Evolutionary conservation across 1,284 basidiomycete genomes (phyloP).

Genomic region (Thelephora terrestris): DNA sequence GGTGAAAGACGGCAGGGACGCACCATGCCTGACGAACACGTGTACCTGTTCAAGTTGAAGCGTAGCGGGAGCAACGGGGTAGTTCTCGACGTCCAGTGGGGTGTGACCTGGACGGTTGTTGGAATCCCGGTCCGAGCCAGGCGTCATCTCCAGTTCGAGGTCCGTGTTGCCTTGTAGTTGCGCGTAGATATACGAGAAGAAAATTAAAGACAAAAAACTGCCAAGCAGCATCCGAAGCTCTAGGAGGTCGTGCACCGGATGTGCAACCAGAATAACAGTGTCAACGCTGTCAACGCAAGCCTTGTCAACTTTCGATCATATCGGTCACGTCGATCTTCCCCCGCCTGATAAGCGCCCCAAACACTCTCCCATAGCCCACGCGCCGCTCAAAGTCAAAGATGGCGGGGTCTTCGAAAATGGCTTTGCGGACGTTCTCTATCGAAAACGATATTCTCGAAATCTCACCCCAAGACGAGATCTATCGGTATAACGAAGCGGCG

Average conservation of each 20-base stretch:
- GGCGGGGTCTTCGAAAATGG: constrained; percentile 33
- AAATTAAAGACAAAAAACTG: neutral
- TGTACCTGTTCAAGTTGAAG: constrained; percentile 63
- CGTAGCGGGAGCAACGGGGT: constrained; percentile 45
- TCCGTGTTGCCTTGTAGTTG: neutral
- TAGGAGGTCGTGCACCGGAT: too few relatives aligned
- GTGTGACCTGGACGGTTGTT: constrained; percentile 8
- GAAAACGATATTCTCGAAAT: constrained; percentile 70
- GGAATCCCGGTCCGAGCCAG: too few relatives aligned
- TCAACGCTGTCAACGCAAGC: too few relatives aligned
- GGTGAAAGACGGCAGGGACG: constrained; percentile 1
- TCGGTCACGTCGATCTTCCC: too few relatives aligned
- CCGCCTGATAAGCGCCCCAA: too few relatives aligned
- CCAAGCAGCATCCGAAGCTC: neutral
- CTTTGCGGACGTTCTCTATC: constrained; percentile 77
- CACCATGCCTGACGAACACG: constrained; percentile 66
- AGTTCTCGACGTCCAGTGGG: constrained; percentile 48
- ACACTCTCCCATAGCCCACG: neutral
- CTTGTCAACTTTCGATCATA: too few relatives aligned
- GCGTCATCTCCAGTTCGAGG: too few relatives aligned
- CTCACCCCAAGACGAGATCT: constrained; percentile 71
- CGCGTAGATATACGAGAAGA: neutral
- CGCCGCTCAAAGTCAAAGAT: constrained; percentile 7
- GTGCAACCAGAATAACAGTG: too few relatives aligned
- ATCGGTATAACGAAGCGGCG: constrained; percentile 65